These are phyloP conservation scores for Choanephora cucurbitarum DNA, from an alignment of 371 early-diverging fungal genomes.

Conservation along the genomic window DNA sequence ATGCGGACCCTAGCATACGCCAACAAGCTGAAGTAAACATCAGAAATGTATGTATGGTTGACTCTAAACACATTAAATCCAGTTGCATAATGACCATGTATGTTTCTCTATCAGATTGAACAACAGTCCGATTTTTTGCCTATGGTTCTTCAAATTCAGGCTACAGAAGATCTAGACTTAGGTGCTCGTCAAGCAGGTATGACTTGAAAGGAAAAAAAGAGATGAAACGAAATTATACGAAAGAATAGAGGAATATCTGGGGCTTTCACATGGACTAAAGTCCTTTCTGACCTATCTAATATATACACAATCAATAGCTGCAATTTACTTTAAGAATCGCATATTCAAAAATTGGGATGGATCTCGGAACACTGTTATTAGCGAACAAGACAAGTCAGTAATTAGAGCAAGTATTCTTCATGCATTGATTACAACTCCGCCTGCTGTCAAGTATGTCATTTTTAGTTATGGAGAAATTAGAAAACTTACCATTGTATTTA, in stretches of 20 bases:
- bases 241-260: no score
- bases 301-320: conserved; percentile 51
- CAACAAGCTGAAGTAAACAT: conserved; percentile 69
- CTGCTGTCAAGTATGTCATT: conserved; percentile 63
- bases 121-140: conserved; percentile 65
- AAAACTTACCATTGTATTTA: not conserved
- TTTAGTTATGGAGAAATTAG: not conserved
- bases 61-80: no score
- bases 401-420: conserved; percentile 76
- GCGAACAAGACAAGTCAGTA: conserved; percentile 67
- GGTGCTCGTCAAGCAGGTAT: conserved; percentile 80
- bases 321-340: conserved; percentile 95
- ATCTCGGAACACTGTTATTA: conserved; percentile 46
- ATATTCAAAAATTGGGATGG: conserved; percentile 73
- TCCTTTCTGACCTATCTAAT: not conserved
- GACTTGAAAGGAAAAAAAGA: no score
- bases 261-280: no score
- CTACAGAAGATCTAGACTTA: conserved; percentile 59
- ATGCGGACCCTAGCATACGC: conserved; percentile 77
- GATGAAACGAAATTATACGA: not conserved
- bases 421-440: conserved; percentile 67
- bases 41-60: conserved; percentile 31
- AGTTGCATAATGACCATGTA: no score
- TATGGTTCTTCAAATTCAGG: conserved; percentile 71
- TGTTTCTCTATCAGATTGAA: conserved; percentile 57